A percentile compares a stretch with the other conserved stretches of the same genome.
These are phyloP conservation scores for Colletotrichum plurivorum DNA, from an alignment of 2,329 filamentous ascomycete genomes.

Conservation along the genomic window DNA sequence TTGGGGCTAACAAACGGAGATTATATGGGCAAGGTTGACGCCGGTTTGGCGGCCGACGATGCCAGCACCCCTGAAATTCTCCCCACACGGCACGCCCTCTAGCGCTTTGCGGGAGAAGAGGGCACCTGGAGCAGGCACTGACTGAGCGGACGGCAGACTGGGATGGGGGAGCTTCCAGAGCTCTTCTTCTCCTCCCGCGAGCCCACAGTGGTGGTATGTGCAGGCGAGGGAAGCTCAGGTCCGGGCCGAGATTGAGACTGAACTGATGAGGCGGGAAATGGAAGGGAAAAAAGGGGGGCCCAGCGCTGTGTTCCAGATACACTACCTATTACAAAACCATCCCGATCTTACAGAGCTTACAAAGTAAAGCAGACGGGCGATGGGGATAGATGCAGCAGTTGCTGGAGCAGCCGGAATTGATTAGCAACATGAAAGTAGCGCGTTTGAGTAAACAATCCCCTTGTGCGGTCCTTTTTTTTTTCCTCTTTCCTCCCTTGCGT, in stretches of 20 bases:
- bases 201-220: not conserved
- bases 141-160: constrained; percentile 8
- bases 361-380: not conserved
- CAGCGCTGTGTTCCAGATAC: constrained; percentile 32
- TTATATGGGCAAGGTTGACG: constrained; percentile 7
- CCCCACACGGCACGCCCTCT: constrained; percentile 28
- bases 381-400: constrained; percentile 8
- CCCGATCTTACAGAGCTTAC: not conserved
- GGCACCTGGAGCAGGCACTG: not conserved
- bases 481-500: not conserved
- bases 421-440: not conserved
- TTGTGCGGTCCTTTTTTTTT: not conserved
- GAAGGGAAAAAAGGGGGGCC: constrained; percentile 12
- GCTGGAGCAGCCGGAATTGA: constrained; percentile 27
- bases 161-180: constrained; percentile 30
- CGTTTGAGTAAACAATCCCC: constrained; percentile 13
- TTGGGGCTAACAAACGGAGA: constrained; percentile 7
- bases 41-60: constrained; percentile 8
- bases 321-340: not conserved
- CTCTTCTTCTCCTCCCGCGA: constrained; percentile 21
- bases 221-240: not conserved
- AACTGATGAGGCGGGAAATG: constrained; percentile 7
- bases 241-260: constrained; percentile 15
- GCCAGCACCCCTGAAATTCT: constrained; percentile 13
- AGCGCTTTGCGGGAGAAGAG: constrained; percentile 17